These are phyloP conservation scores for Lentinula guzmanii DNA, from an alignment of 768 basidiomycete genomes.

Conservation along the genomic window DNA sequence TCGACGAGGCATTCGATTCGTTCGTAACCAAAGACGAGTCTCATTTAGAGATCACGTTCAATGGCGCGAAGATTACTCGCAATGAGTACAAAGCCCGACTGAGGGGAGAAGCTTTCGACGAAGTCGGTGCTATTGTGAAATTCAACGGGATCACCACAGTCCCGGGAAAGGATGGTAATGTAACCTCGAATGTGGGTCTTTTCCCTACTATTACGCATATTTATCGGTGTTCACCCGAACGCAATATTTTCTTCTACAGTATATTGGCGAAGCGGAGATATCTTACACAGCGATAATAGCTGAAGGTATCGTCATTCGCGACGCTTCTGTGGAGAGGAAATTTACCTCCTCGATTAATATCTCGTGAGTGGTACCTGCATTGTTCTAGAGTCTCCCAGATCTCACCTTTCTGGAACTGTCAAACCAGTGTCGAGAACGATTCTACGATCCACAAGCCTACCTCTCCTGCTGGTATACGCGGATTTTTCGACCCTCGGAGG, in stretches of 20 bases:
- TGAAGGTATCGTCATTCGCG: slow-evolving; percentile 25
- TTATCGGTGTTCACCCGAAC: not conserved
- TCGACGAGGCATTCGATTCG: slow-evolving; percentile 31
- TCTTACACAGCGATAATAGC: slow-evolving; percentile 31
- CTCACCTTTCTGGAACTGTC: not conserved
- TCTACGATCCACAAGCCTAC: not conserved
- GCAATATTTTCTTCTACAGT: not conserved
- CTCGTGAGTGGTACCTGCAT: slow-evolving; percentile 21
- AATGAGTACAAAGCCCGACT: slow-evolving; percentile 33
- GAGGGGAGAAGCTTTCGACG: slow-evolving; percentile 20
- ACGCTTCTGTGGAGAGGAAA: slow-evolving; percentile 22
- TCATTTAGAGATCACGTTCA: slow-evolving; percentile 29
- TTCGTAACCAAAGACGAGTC: slow-evolving; percentile 26
- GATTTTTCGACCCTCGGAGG: slow-evolving; percentile 26
- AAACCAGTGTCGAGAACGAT: not conserved
- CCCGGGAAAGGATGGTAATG: slow-evolving; percentile 8
- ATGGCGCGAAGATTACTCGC: slow-evolving; percentile 31
- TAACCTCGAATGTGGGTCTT: not conserved
- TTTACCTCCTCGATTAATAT: slow-evolving; percentile 32
- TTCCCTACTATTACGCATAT: not conserved
- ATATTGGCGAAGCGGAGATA: slow-evolving; percentile 15
- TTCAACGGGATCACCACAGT: slow-evolving; percentile 25
- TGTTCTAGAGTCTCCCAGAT: not conserved
- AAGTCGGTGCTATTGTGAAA: slow-evolving; percentile 21
- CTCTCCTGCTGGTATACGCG: slow-evolving; percentile 10